Evolutionary conservation across 352 stramenopile genomes (phyloP), one percentile per base, ranked within the genome.

Genomic region (Phytopythium ostracodes): DNA sequence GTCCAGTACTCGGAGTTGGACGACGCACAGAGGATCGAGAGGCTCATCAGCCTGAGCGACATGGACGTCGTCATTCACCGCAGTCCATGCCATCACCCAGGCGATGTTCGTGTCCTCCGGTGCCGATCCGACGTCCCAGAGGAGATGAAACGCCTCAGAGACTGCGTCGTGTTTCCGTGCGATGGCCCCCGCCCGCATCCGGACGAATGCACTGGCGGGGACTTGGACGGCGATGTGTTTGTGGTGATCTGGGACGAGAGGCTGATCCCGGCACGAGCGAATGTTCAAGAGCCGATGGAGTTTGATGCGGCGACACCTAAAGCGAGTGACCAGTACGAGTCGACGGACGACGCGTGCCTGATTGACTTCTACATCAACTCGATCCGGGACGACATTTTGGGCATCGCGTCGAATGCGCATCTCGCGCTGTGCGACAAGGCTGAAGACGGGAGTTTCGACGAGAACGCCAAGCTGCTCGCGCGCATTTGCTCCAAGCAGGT

Each of bases 171-270:
- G 18, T 95, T 95, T 62, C 86, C 87, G 14, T 86, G 63, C n/a
- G 56, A 76, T 47, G 87, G 87, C 12, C 70, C 66, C 22, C 79
- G 84, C 27, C 84, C 87, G 8, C 83, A 93, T 62, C 79, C 87
- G 38, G 81, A 92, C 47, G 86, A 91, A 65, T 92, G 84, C 63
- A 89, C 84, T 11, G 84, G 87, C 15, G 84, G 87, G 12, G 87
- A 95, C 61, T 74, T 95, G 33, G 84, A 95, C 36, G 87, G 87
- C 8, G 87, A 95, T 24, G 69, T 88, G 29, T 95, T 90, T 61
- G 79, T 85, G 7, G 80, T 91, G 10, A 91, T 95, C 65, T 95
- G 87, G 87, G 87, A 95, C 56, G 52, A 88, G 27, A 70, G 75
- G 0, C 72, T 95, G 18, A 78, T 95, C 54, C 87, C 84, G 17